A percentile compares a stretch with the other conserved stretches of the same genome.
Conservation (phyloP, 148 eudicot species). For the Camellia sinensis region DNA sequence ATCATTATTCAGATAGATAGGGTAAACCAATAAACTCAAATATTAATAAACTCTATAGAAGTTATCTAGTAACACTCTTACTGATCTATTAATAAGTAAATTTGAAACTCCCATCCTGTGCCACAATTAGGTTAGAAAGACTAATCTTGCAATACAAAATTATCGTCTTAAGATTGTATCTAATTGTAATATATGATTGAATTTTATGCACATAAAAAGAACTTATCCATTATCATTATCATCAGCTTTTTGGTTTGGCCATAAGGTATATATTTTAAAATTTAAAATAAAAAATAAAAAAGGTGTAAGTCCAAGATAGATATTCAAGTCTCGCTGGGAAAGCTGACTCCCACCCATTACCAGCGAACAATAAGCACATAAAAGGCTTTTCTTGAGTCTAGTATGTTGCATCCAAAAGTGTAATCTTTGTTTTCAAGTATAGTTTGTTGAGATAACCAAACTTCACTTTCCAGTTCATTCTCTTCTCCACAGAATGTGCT, state of each 20-base stretch:
- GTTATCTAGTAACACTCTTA: no score
- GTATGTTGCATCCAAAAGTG: background rate
- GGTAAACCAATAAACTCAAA: no score
- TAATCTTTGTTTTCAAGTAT: slow-evolving; percentile 14
- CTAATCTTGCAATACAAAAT: no score
- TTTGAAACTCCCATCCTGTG: no score
- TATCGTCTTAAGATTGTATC: no score
- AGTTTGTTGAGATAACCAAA: slow-evolving; percentile 15
- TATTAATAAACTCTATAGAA: no score
- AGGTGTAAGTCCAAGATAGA: background rate
- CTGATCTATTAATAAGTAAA: no score
- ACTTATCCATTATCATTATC: background rate
- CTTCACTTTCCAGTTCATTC: background rate
- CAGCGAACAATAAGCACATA: background rate
- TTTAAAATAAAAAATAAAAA: background rate
- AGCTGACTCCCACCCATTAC: slow-evolving; percentile 11
- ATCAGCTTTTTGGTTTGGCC: background rate
- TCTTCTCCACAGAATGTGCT: background rate
- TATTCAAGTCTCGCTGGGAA: background rate
- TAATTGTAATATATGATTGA: no score
- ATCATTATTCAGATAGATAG: no score
- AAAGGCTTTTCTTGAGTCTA: background rate
- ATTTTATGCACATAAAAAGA: no score
- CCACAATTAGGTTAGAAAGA: no score
- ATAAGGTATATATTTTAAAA: background rate